Percentiles rank a stretch among this genome's conserved stretches.
phyloP scores from a whole-genome alignment of 805 yeast genomes.

The Metschnikowia reukaufii region DNA sequence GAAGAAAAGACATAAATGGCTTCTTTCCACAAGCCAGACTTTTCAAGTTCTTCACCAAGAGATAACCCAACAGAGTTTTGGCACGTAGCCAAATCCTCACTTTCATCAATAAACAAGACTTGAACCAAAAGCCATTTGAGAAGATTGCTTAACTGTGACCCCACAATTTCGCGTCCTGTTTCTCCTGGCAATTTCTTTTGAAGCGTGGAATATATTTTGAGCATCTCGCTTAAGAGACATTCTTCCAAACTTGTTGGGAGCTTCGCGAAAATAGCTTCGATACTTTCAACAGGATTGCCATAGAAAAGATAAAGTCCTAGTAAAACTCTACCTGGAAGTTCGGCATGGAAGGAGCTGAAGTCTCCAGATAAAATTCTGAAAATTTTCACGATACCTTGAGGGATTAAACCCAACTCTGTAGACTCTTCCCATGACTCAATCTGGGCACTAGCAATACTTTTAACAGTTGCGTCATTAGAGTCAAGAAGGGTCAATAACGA shows the following conservation, averaged over 20 bases:
- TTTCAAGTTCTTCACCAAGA: constrained; percentile 51
- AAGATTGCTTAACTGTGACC: constrained; percentile 32
- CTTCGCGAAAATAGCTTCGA: constrained; percentile 9
- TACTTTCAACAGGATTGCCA: constrained; percentile 40
- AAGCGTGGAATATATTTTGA: constrained; percentile 20
- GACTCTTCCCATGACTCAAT: constrained; percentile 61
- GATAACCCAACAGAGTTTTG: constrained; percentile 29
- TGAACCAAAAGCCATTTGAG: constrained; percentile 55
- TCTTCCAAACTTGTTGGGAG: neutral
- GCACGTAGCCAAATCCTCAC: constrained; percentile 4
- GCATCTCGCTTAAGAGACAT: constrained; percentile 12
- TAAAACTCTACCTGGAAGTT: constrained; percentile 65
- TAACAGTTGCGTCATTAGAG: constrained; percentile 62
- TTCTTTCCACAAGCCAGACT: constrained; percentile 51
- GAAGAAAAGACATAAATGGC: constrained; percentile 66
- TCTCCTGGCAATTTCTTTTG: constrained; percentile 10
- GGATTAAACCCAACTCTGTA: constrained; percentile 45
- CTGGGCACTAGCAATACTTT: constrained; percentile 57
- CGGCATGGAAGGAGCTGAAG: constrained; percentile 37
- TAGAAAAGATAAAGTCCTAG: constrained; percentile 63
- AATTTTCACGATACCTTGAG: constrained; percentile 54
- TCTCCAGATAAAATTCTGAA: constrained; percentile 65
- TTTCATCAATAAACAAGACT: constrained; percentile 29
- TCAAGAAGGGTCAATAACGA: constrained; percentile 68
- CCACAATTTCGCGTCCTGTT: constrained; percentile 9